Conservation (phyloP, 495 filamentous ascomycete species). For the Diplogelasinospora grovesii region DNA sequence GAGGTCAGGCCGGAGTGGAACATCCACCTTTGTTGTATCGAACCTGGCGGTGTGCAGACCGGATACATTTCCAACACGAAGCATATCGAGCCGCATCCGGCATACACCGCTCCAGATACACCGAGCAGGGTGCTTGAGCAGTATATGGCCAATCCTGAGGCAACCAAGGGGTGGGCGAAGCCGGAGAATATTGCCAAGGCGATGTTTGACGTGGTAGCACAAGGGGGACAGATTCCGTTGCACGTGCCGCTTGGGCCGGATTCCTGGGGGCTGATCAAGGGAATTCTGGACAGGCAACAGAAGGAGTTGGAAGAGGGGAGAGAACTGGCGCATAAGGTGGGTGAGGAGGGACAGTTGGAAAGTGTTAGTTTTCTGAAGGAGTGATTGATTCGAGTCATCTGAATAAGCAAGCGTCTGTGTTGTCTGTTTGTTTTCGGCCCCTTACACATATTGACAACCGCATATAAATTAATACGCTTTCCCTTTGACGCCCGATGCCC, state of each 20-base stretch:
- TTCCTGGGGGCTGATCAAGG: conserved; percentile 32
- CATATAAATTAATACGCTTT: too few species aligned
- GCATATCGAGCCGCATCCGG: conserved; percentile 23
- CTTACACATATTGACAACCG: too few species aligned
- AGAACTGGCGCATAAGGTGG: conserved; percentile 28
- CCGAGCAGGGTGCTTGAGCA: conserved; percentile 28
- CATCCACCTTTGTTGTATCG: conserved; percentile 41
- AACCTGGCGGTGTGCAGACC: conserved; percentile 47
- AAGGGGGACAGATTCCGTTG: conserved; percentile 34
- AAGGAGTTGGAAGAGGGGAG: conserved; percentile 29
- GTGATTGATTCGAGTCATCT: not conserved
- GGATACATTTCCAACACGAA: conserved; percentile 28
- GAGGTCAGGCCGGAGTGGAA: conserved; percentile 49
- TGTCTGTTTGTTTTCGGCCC: too few species aligned
- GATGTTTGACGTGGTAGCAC: conserved; percentile 30
- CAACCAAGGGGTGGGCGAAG: conserved; percentile 28
- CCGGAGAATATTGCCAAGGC: conserved; percentile 29
- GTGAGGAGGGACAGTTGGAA: conserved; percentile 16
- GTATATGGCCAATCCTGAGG: conserved; percentile 27
- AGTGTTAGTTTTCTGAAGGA: not conserved
- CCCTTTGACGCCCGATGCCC: too few species aligned
- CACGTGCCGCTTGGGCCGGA: conserved; percentile 38
- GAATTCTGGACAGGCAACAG: conserved; percentile 26
- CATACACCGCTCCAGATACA: conserved; percentile 31
- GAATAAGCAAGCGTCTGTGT: too few species aligned